A percentile compares a stretch with the other conserved stretches of the same genome.
phyloP scores from a whole-genome alignment of 2,329 filamentous ascomycete species.

The Sordariomycetes sp. region DNA sequence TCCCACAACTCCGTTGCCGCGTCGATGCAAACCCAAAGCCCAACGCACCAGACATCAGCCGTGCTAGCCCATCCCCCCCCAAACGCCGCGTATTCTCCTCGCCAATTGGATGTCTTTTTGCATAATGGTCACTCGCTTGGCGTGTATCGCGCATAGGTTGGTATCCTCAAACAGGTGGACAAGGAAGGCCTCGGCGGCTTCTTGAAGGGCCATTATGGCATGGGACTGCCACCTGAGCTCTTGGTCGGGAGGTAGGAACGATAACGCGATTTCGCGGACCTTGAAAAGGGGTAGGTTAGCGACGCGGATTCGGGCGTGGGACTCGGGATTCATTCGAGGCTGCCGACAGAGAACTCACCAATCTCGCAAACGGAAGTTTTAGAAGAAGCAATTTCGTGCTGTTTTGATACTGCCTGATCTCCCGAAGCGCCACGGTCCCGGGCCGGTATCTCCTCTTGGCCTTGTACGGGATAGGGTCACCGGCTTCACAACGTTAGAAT shows the following conservation, averaged over 20 bases:
- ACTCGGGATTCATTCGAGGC: neutral
- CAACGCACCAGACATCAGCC: neutral
- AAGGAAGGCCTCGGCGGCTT: conserved; percentile 92
- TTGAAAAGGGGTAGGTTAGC: conserved; percentile 12
- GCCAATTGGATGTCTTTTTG: conserved; percentile 97
- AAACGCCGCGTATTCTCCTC: conserved; percentile 64
- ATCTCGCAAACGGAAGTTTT: conserved; percentile 70
- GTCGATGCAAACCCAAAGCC: neutral
- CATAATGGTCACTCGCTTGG: conserved; percentile 94
- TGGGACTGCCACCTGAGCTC: conserved; percentile 93
- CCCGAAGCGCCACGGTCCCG: conserved; percentile 78
- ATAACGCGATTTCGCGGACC: conserved; percentile 64
- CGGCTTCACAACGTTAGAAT: conserved; percentile 38
- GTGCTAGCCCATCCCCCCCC: conserved; percentile 52
- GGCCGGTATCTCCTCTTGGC: conserved; percentile 59
- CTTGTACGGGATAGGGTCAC: conserved; percentile 57
- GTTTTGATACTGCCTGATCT: conserved; percentile 86
- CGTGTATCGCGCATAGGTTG: conserved; percentile 93
- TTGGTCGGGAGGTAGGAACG: conserved; percentile 48
- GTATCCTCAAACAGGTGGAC: conserved; percentile 95
- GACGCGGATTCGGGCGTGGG: neutral
- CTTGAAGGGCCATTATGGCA: conserved; percentile 85
- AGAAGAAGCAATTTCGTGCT: conserved; percentile 77
- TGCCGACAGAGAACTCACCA: conserved; percentile 36
- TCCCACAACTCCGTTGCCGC: neutral